These are phyloP conservation scores for Solanum lycopersicoides DNA, from an alignment of 257 asterid species.

Conservation along the genomic window DNA sequence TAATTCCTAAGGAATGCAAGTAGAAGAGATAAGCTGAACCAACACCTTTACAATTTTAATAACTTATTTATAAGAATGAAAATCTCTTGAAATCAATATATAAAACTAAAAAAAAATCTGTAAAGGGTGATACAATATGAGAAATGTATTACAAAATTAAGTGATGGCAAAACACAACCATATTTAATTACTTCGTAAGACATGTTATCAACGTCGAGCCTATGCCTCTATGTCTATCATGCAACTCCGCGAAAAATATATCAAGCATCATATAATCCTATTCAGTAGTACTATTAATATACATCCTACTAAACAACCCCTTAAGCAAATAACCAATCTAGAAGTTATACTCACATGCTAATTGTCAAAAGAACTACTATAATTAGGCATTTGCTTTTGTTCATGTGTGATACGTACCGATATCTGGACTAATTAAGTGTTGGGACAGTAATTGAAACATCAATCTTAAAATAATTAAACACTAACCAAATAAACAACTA, in stretches of 20 bases:
- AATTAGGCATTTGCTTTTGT: not conserved
- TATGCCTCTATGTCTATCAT: slow-evolving; percentile 74
- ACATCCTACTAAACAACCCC: not conserved
- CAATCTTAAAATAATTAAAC: not conserved
- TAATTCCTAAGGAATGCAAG: slow-evolving; percentile 37
- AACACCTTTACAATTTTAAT: not conserved
- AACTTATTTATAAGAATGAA: not conserved
- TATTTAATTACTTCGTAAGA: slow-evolving; percentile 58
- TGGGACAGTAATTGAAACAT: not conserved
- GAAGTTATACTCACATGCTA: not conserved
- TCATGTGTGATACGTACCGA: not conserved
- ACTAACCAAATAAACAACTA: not conserved
- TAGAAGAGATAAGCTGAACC: not conserved
- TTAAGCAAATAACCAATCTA: not conserved
- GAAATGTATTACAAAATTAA: not conserved
- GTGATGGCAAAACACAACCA: not conserved
- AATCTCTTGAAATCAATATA: not conserved
- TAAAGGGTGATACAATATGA: not conserved
- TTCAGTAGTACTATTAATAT: not conserved
- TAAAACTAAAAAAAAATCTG: not conserved
- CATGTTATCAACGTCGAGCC: slow-evolving; percentile 92
- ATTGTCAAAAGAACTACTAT: not conserved
- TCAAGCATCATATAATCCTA: slow-evolving; percentile 60
- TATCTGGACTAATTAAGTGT: not conserved
- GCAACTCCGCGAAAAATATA: slow-evolving; percentile 59